phyloP scores from a whole-genome alignment of 352 stramenopile species.

The Sclerospora graminicola region DNA sequence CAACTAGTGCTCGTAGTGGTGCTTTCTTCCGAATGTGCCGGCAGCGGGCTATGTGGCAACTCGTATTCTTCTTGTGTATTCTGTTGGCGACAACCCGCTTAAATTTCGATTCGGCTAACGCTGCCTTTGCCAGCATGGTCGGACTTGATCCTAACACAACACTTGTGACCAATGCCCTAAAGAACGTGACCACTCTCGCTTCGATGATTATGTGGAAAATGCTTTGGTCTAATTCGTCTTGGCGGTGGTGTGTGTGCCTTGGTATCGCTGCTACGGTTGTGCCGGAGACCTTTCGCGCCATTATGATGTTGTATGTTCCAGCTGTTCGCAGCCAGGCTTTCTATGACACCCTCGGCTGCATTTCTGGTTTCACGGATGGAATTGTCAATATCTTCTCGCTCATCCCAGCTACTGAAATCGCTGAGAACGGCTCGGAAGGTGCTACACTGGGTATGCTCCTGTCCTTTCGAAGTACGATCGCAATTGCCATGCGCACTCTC shows the following conservation, averaged over 20 bases:
- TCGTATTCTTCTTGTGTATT: slow-evolving; percentile 61
- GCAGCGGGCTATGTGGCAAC: slow-evolving; percentile 67
- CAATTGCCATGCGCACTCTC: slow-evolving; percentile 42
- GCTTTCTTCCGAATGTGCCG: slow-evolving; percentile 62
- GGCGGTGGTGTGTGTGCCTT: slow-evolving; percentile 24
- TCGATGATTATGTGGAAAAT: slow-evolving; percentile 51
- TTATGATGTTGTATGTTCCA: slow-evolving; percentile 52
- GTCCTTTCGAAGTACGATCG: slow-evolving; percentile 49
- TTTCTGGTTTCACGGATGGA: slow-evolving; percentile 45
- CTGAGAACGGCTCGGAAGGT: slow-evolving; percentile 57
- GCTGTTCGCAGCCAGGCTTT: slow-evolving; percentile 28
- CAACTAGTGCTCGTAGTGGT: slow-evolving; percentile 13
- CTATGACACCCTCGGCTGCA: slow-evolving; percentile 38
- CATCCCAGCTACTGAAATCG: slow-evolving; percentile 56
- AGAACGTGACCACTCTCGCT: slow-evolving; percentile 37
- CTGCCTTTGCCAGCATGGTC: slow-evolving; percentile 24
- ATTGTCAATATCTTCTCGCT: slow-evolving; percentile 66
- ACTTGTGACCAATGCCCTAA: slow-evolving; percentile 37
- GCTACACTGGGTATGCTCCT: slow-evolving; percentile 53
- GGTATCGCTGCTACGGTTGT: slow-evolving; percentile 33
- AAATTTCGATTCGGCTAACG: slow-evolving; percentile 41
- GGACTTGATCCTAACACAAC: slow-evolving; percentile 29
- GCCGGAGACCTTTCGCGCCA: slow-evolving; percentile 40
- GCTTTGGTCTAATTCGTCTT: slow-evolving; percentile 35
- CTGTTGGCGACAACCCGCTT: slow-evolving; percentile 41